Percentiles rank a stretch among this genome's conserved stretches.
phyloP scores from a whole-genome alignment of 768 basidiomycete species.

The Suillus spraguei region DNA sequence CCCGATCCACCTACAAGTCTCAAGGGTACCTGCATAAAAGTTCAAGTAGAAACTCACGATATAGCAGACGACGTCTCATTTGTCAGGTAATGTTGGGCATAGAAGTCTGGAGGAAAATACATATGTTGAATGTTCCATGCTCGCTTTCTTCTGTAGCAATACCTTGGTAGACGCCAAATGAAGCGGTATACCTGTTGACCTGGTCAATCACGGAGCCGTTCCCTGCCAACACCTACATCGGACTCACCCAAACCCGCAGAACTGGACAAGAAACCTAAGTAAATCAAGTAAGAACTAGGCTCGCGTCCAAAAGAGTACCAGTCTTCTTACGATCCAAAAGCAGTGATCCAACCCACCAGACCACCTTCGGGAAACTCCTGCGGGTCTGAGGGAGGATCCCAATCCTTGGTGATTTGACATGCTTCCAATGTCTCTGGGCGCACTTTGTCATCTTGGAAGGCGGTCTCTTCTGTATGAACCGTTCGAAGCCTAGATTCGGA shows the following conservation, averaged over 20 bases:
- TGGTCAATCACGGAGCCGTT: not conserved
- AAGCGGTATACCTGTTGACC: not conserved
- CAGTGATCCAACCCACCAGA: not conserved
- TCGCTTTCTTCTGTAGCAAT: not conserved
- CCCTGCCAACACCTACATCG: not conserved
- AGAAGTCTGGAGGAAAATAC: not conserved
- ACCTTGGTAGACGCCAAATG: not conserved
- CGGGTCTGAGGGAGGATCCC: not conserved
- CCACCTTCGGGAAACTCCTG: not conserved
- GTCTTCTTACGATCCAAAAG: not conserved
- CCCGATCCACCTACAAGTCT: not conserved
- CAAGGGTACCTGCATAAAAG: not conserved
- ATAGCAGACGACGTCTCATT: slow-evolving; percentile 3
- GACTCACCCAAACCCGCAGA: not conserved
- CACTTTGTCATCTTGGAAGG: not conserved
- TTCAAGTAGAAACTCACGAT: not conserved
- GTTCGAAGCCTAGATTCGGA: not conserved
- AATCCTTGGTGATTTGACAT: not conserved
- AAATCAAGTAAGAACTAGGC: not conserved
- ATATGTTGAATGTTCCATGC: not conserved
- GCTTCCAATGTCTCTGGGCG: not conserved
- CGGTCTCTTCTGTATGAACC: not conserved
- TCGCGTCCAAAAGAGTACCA: not conserved
- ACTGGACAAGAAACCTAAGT: not conserved
- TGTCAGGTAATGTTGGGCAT: not conserved